These are phyloP conservation scores for Tuber indicum DNA, from an alignment of 495 filamentous ascomycete genomes.

Conservation along the genomic window DNA sequence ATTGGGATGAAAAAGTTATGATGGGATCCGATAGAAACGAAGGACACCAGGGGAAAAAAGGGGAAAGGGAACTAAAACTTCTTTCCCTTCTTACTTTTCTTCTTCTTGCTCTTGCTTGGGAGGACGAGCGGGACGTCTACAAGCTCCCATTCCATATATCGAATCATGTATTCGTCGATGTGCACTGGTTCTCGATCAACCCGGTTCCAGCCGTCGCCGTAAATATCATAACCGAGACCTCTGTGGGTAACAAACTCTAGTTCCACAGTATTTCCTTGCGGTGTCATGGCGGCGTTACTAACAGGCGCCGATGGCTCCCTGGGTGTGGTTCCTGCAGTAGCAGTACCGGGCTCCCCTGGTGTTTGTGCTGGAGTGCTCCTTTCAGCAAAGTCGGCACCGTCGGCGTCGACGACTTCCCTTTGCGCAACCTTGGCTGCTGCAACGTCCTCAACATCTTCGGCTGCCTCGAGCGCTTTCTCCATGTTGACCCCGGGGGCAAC, in stretches of 20 bases:
- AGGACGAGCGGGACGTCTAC: slow-evolving; percentile 71
- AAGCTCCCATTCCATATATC: slow-evolving; percentile 67
- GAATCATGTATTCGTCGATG: slow-evolving; percentile 82
- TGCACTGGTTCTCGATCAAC: slow-evolving; percentile 54
- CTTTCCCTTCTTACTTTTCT: slow-evolving; percentile 66
- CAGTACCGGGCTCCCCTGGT: slow-evolving; percentile 41
- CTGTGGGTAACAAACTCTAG: slow-evolving; percentile 41
- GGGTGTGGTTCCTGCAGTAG: slow-evolving; percentile 33
- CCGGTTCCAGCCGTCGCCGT: slow-evolving; percentile 46
- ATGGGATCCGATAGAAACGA: not conserved
- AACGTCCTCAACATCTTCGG: slow-evolving; percentile 88
- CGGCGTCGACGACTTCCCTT: slow-evolving; percentile 76
- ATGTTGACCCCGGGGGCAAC: slow-evolving; percentile 67
- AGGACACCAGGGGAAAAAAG: no score
- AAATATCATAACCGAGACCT: slow-evolving; percentile 39
- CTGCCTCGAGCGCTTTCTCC: slow-evolving; percentile 77
- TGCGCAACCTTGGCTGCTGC: slow-evolving; percentile 79
- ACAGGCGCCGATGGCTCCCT: slow-evolving; percentile 46
- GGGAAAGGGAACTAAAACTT: slow-evolving; percentile 44
- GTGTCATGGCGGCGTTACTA: slow-evolving; percentile 42
- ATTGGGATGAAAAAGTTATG: not conserved
- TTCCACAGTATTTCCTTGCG: slow-evolving; percentile 44
- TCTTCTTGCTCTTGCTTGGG: slow-evolving; percentile 74
- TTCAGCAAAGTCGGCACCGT: slow-evolving; percentile 89
- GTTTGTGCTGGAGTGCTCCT: slow-evolving; percentile 49